Percentiles rank a stretch among this genome's conserved stretches.
These are phyloP conservation scores for Oemleria cerasiformis DNA, from an alignment of 306 rosid species.

Conservation along the genomic window DNA sequence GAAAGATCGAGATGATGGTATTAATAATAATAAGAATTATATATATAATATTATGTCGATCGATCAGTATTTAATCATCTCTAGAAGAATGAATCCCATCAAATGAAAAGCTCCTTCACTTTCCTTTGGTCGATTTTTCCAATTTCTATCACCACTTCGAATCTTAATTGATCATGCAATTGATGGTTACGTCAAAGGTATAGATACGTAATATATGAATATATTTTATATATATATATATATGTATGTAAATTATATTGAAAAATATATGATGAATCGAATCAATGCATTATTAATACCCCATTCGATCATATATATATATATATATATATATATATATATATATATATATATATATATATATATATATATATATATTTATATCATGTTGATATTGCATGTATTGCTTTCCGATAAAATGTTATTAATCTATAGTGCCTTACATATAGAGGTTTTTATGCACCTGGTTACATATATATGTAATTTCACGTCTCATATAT, in stretches of 20 bases:
- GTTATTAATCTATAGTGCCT: too few species aligned
- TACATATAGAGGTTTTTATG: too few species aligned
- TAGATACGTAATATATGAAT: background rate
- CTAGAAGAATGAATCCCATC: constrained; percentile 21
- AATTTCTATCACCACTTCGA: constrained; percentile 31
- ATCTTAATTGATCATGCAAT: constrained; percentile 27
- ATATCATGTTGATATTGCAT: too few species aligned
- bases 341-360: too few species aligned
- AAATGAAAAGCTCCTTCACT: constrained; percentile 35
- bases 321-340: too few species aligned
- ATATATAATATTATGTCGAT: too few species aligned
- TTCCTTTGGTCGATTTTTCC: constrained; percentile 1
- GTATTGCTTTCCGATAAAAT: too few species aligned
- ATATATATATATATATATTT: too few species aligned
- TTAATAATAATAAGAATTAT: too few species aligned
- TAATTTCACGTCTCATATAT: constrained; percentile 20
- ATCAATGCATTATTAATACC: too few species aligned
- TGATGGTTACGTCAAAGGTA: constrained; percentile 16
- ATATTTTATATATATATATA: background rate
- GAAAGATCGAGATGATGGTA: constrained; percentile 30
- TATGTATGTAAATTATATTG: background rate
- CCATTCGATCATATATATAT: too few species aligned
- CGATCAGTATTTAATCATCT: constrained; percentile 3
- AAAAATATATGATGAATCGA: too few species aligned
- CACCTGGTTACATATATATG: background rate